Base-by-base conservation (phyloP, 345 rosid genomes). In the Syzygium aqueum region DNA sequence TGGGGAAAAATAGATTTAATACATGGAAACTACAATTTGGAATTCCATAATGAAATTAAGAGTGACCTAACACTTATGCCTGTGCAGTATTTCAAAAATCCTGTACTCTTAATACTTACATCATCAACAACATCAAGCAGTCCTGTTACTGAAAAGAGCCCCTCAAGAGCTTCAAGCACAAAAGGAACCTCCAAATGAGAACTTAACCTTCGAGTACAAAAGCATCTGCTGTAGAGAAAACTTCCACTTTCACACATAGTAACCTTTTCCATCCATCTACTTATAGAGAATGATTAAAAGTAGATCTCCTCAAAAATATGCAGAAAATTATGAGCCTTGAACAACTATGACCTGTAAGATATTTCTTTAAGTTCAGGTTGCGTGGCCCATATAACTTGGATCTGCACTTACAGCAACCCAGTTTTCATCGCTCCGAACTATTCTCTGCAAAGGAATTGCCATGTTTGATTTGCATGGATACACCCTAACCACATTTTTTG, bases 391-490 rank as follows among this genome's bases (percentile, higher is more conserved):
- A n/a, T 67, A 28, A 40, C 53, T 85, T 85, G 84, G n/a, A 51
- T 51, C 89, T 52, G 82, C 67, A 40, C 40, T 53, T 14, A 85
- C 84, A 27, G 86, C 89, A 84, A 87, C 83, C 89, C 89, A 87
- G 3, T 77, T 85, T 30, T 88, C 87, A 67, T 46, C 85, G 8
- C 87, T 77, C 52, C 3, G 15, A 25, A 49, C 63, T 53, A 33
- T 23, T 53, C 0, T 54, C 27, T 37, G 14, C 61, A 2, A 85
- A 51, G 28, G 63, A 46, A 85, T 59, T 28, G 23, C 5, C 87
- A 5, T 43, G 23, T 77, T 11, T n/a, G 56, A 27, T 25, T 53
- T 7, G 8, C 2, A 5, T 19, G 89, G 25, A 56, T 3, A 85
- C 56, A 85, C 65, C 87, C 85, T 85, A 53, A 85, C 84, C 61